Conservation (phyloP, 192 early-diverging fungal species). For the Coemansia interrupta region DNA sequence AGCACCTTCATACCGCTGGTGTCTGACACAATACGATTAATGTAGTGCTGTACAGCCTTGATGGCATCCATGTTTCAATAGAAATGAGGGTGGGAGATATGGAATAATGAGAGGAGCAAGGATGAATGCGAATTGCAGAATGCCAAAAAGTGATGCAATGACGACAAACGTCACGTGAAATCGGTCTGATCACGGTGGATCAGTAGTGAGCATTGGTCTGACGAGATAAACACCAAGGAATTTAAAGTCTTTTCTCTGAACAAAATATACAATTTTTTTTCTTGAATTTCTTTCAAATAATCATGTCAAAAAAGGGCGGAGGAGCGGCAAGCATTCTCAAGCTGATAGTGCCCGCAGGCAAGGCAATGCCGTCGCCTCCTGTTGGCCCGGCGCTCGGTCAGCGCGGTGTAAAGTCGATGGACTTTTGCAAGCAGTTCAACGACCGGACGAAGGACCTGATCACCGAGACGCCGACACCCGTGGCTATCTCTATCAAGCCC, state of each 20-base stretch:
- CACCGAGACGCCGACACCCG: slow-evolving; percentile 78
- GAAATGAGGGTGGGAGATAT: neutral
- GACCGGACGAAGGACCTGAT: slow-evolving; percentile 85
- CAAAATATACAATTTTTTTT: too few relatives aligned
- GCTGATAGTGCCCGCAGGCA: slow-evolving; percentile 83
- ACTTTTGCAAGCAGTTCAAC: slow-evolving; percentile 98
- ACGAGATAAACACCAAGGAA: too few relatives aligned
- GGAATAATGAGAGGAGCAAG: neutral
- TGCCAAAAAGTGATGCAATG: too few relatives aligned
- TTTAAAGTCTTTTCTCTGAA: too few relatives aligned
- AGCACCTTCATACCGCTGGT: slow-evolving; percentile 97
- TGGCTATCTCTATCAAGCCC: slow-evolving; percentile 79
- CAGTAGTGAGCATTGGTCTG: too few relatives aligned
- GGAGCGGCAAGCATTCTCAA: slow-evolving; percentile 57
- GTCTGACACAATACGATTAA: slow-evolving; percentile 87
- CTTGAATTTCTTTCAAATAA: slow-evolving; percentile 2
- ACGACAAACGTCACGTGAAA: too few relatives aligned
- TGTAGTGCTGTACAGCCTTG: slow-evolving; percentile 81
- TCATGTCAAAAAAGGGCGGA: slow-evolving; percentile 51
- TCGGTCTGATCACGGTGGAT: too few relatives aligned
- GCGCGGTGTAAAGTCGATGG: slow-evolving; percentile 95
- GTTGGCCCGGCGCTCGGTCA: slow-evolving; percentile 94
- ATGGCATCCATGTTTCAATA: slow-evolving; percentile 67
- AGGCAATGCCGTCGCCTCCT: slow-evolving; percentile 90
- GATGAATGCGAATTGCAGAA: neutral